Evolutionary conservation across 2,329 filamentous ascomycete genomes (phyloP).

Genomic region (Aspergillus uvarum): DNA sequence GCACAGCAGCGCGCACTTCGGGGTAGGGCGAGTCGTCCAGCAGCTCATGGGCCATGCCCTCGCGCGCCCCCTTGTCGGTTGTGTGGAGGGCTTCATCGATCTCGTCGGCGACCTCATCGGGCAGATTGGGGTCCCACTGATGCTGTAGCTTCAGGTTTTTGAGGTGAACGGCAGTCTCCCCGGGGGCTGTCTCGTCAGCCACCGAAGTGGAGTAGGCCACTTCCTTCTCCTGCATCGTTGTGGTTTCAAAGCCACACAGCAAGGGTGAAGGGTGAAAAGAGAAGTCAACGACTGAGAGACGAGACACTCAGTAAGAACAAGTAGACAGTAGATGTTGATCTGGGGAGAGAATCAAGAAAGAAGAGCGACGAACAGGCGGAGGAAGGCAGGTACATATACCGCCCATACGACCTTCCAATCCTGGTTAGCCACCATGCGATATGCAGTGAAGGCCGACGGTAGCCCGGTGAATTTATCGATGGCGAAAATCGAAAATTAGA

Average conservation of each 20-base stretch:
- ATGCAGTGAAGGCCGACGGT: slow-evolving; percentile 7
- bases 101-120: slow-evolving; percentile 61
- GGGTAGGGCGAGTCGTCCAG: slow-evolving; percentile 68
- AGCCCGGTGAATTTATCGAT: slow-evolving; percentile 10
- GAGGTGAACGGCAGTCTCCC: slow-evolving; percentile 39
- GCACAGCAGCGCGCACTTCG: slow-evolving; percentile 65
- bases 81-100: slow-evolving; percentile 59
- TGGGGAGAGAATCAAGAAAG: not conserved
- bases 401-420: not conserved
- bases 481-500: slow-evolving; percentile 1
- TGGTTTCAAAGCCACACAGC: not conserved
- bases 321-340: not conserved
- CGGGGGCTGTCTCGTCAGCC: slow-evolving; percentile 12
- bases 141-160: slow-evolving; percentile 61
- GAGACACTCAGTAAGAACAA: not conserved
- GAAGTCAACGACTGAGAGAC: not conserved
- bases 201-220: not conserved
- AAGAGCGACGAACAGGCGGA: not conserved
- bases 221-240: slow-evolving; percentile 9
- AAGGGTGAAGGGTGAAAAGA: not conserved
- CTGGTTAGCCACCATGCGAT: not conserved
- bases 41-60: slow-evolving; percentile 59
- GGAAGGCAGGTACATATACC: not conserved
- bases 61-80: slow-evolving; percentile 56
- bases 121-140: slow-evolving; percentile 64